These are phyloP conservation scores for Adansonia digitata DNA, from an alignment of 345 rosid species.

Conservation along the genomic window DNA sequence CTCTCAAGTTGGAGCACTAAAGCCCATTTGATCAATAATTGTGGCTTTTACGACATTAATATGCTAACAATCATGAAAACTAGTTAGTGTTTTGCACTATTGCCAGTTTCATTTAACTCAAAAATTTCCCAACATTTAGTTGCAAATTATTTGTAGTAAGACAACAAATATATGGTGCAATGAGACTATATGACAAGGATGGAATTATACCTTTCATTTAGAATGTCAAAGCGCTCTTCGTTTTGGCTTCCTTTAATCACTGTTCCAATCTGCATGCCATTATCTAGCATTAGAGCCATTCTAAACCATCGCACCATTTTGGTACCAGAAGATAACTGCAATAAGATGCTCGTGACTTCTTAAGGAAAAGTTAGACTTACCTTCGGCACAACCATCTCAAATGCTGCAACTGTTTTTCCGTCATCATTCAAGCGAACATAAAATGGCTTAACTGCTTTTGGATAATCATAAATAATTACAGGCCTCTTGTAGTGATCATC, in stretches of 20 bases:
- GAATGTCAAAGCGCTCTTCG: constrained; percentile 59
- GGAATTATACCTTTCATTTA: constrained; percentile 42
- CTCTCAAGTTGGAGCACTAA: not conserved
- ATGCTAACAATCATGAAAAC: not conserved
- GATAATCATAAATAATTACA: constrained; percentile 56
- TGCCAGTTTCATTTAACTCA: not conserved
- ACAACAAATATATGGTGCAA: not conserved
- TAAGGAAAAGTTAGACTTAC: constrained; percentile 27
- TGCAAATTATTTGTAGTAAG: not conserved
- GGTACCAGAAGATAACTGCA: not conserved
- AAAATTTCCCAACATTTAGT: not conserved
- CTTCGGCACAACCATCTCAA: constrained; percentile 82
- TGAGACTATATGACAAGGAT: not conserved
- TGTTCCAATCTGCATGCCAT: constrained; percentile 52
- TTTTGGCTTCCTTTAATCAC: constrained; percentile 72
- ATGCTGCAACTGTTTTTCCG: constrained; percentile 78
- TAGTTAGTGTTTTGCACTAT: not conserved
- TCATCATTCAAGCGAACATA: constrained; percentile 63
- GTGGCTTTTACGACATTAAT: not conserved
- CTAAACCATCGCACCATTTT: not conserved
- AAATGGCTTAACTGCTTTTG: constrained; percentile 63
- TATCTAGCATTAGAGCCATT: constrained; percentile 5
- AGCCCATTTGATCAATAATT: not conserved
- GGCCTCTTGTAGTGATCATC: constrained; percentile 63
- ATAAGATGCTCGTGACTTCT: not conserved